Evolutionary conservation across 2,329 filamentous ascomycete genomes (phyloP), one percentile per base, ranked within the genome.

Genomic region (Basipetospora chlamydospora): DNA sequence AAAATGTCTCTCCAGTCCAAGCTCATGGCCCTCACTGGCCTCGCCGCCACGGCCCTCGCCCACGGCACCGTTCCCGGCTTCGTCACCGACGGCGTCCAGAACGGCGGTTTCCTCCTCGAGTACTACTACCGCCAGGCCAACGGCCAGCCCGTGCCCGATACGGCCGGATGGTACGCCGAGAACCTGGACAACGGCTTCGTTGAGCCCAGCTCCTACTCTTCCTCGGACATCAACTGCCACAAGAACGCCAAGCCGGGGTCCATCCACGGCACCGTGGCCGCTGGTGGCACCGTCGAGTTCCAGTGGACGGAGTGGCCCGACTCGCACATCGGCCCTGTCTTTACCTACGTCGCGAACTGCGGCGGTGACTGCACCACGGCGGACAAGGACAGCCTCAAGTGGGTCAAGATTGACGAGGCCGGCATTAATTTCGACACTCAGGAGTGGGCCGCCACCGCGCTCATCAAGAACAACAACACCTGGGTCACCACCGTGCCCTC

Each of bases 321-420:
- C 1, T 52, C 48, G 5, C 64, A 67, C 49, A 44, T 58, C 23
- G 60, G 67, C 0, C 74, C 75, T 7, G 66, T 80, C 46, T 63
- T 80, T 43, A 67, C 67, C 51, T 80, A 79, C 58, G 57, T 79
- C 12, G 76, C 76, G 38, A 63, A 63, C 46, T 75, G 70, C 55
- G 57, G 61, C 23, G 70, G 66, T 16, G 64, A 73, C 51, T 77
- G 70, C 52, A 58, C 65, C 26, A 51, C 52, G 1, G 69, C 66
- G 39, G 64, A 70, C 52, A 69, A 72, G 53, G 55, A 52, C 2
- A 48, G 56, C 5, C 61, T 78, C 21, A 53, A 67, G 43, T 79
- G 68, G 54, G 71, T 76, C 64, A 80, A 80, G 64, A 77, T 80
- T 40, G 63, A 67, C 26, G 63, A 63, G 39, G 59, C 52, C 23